Percentiles rank a stretch among this genome's conserved stretches.
Evolutionary conservation across 1,139 yeast genomes (phyloP).

Genomic region (Yamadazyma dendronema): DNA sequence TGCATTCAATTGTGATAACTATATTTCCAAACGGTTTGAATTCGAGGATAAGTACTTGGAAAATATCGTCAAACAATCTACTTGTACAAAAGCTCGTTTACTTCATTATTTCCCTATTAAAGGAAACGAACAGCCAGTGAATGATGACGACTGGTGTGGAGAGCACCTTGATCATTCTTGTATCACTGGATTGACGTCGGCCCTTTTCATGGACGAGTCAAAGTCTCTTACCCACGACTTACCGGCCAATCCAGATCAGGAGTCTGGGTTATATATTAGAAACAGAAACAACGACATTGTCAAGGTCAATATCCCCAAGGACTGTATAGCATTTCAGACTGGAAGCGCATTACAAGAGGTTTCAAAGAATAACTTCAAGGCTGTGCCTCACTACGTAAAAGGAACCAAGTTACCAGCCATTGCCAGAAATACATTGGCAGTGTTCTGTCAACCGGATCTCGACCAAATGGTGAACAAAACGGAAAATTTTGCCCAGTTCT

Average conservation of each 20-base stretch:
- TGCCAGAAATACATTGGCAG: conserved; percentile 59
- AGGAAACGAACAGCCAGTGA: conserved; percentile 9
- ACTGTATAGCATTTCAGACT: conserved; percentile 62
- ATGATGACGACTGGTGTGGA: conserved; percentile 56
- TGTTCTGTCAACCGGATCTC: conserved; percentile 62
- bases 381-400: conserved; percentile 60
- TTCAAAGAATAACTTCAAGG: conserved; percentile 50
- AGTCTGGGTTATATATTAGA: conserved; percentile 53
- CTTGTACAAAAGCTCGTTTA: conserved; percentile 59
- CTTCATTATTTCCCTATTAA: conserved; percentile 50
- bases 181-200: conserved; percentile 60
- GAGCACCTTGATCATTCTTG: conserved; percentile 66
- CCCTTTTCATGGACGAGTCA: conserved; percentile 48
- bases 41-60: conserved; percentile 40
- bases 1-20: conserved; percentile 54
- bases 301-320: conserved; percentile 54
- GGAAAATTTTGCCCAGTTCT: conserved; percentile 51
- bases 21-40: conserved; percentile 28
- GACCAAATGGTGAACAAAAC: conserved; percentile 44
- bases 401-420: conserved; percentile 37
- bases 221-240: conserved; percentile 21
- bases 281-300: conserved; percentile 45
- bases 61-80: conserved; percentile 46
- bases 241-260: conserved; percentile 40
- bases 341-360: conserved; percentile 61